Percentiles rank a stretch among this genome's conserved stretches.
phyloP scores from a whole-genome alignment of 176 grass and related monocot species.

The Urochloa ruziziensis region DNA sequence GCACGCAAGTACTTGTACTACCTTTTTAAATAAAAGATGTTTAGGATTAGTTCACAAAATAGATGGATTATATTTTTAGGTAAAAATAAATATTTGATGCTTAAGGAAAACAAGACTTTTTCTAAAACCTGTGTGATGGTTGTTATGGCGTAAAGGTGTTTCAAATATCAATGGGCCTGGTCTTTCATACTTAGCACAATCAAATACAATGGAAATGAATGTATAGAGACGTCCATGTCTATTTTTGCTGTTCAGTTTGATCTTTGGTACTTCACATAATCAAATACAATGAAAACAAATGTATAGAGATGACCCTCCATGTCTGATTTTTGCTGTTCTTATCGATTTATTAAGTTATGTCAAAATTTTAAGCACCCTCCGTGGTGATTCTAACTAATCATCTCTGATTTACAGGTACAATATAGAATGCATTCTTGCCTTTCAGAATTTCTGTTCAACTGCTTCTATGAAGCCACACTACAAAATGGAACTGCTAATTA shows the following conservation, averaged over 20 bases:
- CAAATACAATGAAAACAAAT: no score
- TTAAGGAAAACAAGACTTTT: background rate
- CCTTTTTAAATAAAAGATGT: background rate
- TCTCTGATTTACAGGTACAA: slow-evolving; percentile 71
- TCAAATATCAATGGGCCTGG: background rate
- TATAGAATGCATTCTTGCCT: slow-evolving; percentile 99
- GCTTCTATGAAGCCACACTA: slow-evolving; percentile 98
- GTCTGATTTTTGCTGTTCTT: no score
- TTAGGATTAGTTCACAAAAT: no score
- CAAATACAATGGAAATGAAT: background rate
- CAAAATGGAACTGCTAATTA: slow-evolving; percentile 99
- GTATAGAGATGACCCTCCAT: no score
- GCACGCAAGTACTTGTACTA: background rate
- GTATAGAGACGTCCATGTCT: background rate
- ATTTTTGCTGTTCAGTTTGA: no score
- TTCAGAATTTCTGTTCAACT: slow-evolving; percentile 96
- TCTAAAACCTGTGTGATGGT: background rate
- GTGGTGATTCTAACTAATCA: background rate
- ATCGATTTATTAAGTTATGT: no score
- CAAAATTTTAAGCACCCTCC: no score
- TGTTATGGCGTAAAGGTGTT: background rate
- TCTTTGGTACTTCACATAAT: no score
- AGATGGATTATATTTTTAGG: background rate
- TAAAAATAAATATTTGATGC: background rate
- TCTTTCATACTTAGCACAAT: background rate